Evolutionary conservation across 2,329 filamentous ascomycete genomes (phyloP).

Genomic region (Verticillium nubilum): DNA sequence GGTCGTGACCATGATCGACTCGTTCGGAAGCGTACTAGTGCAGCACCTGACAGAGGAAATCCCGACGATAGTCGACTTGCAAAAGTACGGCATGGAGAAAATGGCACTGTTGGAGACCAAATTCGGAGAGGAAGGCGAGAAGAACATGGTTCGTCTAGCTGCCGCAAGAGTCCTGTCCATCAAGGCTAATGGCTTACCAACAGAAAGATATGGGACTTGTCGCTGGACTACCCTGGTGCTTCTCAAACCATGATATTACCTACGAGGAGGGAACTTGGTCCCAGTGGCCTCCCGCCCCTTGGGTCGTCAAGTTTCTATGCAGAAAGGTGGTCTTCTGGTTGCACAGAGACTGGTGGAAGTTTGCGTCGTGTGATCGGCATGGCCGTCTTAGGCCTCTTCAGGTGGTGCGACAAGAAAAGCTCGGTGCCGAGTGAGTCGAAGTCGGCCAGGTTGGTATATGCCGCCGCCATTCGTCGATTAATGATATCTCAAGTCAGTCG

Average conservation of each 20-base stretch:
- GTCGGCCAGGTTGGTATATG: no score
- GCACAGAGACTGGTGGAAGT: slow-evolving; percentile 17
- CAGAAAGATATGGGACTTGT: slow-evolving; percentile 15
- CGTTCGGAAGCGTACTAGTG: slow-evolving; percentile 20
- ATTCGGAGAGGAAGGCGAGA: slow-evolving; percentile 12
- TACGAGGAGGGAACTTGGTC: slow-evolving; percentile 26
- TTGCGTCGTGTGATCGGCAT: slow-evolving; percentile 16
- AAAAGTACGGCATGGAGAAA: slow-evolving; percentile 16
- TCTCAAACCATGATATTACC: slow-evolving; percentile 15
- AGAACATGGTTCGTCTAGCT: slow-evolving; percentile 14
- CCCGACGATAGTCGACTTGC: slow-evolving; percentile 19
- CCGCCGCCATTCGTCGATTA: no score
- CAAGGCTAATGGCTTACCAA: not conserved
- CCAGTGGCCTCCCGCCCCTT: slow-evolving; percentile 10
- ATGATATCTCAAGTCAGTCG: no score
- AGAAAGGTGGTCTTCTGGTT: slow-evolving; percentile 14
- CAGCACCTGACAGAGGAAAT: slow-evolving; percentile 28
- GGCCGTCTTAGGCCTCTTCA: slow-evolving; percentile 18
- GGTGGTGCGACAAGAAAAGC: no score
- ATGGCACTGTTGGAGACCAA: slow-evolving; percentile 12
- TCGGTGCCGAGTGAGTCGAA: no score
- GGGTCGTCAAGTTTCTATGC: slow-evolving; percentile 12
- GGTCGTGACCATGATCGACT: slow-evolving; percentile 21
- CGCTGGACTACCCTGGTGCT: slow-evolving; percentile 12
- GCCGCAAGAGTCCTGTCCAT: no score